These are phyloP conservation scores for Metarhizium brunneum DNA, from an alignment of 2,329 filamentous ascomycete species.

Conservation along the genomic window DNA sequence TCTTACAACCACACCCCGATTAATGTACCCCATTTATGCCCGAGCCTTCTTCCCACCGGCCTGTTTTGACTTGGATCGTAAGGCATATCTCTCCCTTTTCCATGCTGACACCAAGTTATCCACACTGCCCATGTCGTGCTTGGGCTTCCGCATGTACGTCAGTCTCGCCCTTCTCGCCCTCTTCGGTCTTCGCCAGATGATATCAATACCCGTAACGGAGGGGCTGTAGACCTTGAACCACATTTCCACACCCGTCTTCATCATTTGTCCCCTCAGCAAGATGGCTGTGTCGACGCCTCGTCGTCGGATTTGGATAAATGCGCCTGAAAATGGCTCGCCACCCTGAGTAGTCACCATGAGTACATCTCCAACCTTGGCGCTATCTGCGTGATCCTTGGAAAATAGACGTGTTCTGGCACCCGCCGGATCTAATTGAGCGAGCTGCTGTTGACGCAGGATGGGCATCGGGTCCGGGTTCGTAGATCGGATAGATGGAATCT, in stretches of 20 bases:
- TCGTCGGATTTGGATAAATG: conserved; percentile 77
- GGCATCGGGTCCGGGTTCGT: conserved; percentile 59
- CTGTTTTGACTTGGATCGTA: conserved; percentile 25
- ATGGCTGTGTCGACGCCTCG: conserved; percentile 86
- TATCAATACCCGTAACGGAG: conserved; percentile 81
- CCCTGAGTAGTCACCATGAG: conserved; percentile 74
- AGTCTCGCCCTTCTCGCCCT: conserved; percentile 77
- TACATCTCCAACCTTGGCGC: conserved; percentile 79
- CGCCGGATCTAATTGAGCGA: conserved; percentile 70
- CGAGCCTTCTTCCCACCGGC: conserved; percentile 14
- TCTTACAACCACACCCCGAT: conserved; percentile 17
- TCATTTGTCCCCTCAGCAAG: conserved; percentile 76
- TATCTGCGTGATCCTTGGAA: conserved; percentile 64
- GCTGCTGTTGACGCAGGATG: conserved; percentile 57
- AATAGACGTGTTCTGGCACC: conserved; percentile 78
- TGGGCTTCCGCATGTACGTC: conserved; percentile 82
- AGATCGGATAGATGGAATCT: conserved; percentile 44
- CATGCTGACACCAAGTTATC: conserved; percentile 60
- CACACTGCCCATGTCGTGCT: conserved; percentile 80
- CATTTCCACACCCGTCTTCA: conserved; percentile 87
- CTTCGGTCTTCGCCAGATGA: conserved; percentile 80
- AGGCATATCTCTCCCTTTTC: conserved; percentile 35
- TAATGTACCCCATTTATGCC: conserved; percentile 8
- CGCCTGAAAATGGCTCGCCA: conserved; percentile 83
- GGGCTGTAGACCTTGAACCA: conserved; percentile 95